These are phyloP conservation scores for Boletellus deceptivus DNA, from an alignment of 1,284 basidiomycete species.

Conservation along the genomic window DNA sequence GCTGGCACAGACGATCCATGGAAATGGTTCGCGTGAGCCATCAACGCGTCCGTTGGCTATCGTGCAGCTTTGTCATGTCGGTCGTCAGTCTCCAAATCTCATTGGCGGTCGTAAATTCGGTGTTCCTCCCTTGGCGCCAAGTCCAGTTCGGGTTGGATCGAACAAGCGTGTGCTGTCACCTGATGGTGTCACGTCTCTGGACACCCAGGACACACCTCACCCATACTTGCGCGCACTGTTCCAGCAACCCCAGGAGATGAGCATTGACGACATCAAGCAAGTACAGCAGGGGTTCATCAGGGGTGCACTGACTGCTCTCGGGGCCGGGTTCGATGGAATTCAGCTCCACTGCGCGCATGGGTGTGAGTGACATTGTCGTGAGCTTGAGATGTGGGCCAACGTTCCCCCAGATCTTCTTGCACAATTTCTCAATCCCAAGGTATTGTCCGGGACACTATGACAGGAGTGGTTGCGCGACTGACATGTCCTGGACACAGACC, in stretches of 20 bases:
- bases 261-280: slow-evolving; percentile 55
- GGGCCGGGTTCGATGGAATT: slow-evolving; percentile 85
- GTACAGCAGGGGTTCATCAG: slow-evolving; percentile 68
- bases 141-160: slow-evolving; percentile 56
- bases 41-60: slow-evolving; percentile 47
- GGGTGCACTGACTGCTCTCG: slow-evolving; percentile 65
- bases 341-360: slow-evolving; percentile 90
- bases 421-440: slow-evolving; percentile 81
- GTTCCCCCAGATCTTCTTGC: slow-evolving; percentile 69
- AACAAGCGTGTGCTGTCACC: slow-evolving; percentile 20
- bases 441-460: slow-evolving; percentile 28
- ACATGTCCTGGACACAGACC: slow-evolving; percentile 42
- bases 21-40: slow-evolving; percentile 14
- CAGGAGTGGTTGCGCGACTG: not conserved
- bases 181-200: slow-evolving; percentile 7
- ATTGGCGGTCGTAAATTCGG: slow-evolving; percentile 65
- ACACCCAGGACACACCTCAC: slow-evolving; percentile 18
- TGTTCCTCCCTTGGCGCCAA: slow-evolving; percentile 70
- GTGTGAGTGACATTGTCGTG: slow-evolving; percentile 48
- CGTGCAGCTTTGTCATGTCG: slow-evolving; percentile 86
- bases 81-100: slow-evolving; percentile 80
- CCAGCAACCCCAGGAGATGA: slow-evolving; percentile 64
- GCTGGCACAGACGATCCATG: slow-evolving; percentile 54
- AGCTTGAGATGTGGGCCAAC: not conserved
- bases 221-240: slow-evolving; percentile 54